Conservation (phyloP, 179 eudicot species). For the Amaranthus tricolor region DNA sequence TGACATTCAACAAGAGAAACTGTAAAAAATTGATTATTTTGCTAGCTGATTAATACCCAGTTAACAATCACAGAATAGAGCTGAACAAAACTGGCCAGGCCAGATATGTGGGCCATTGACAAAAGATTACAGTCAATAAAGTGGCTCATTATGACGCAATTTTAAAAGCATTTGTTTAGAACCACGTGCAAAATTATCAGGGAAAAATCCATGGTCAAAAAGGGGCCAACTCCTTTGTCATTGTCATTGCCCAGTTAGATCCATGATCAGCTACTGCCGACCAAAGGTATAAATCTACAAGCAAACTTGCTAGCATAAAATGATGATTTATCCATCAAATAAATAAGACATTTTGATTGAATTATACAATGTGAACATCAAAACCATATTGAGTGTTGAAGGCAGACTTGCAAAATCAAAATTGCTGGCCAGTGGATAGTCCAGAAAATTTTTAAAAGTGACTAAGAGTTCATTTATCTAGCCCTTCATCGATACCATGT, state of each 20-base stretch:
- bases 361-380: not conserved
- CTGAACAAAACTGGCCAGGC: too few relatives aligned
- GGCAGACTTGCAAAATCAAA: not conserved
- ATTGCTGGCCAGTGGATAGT: not conserved
- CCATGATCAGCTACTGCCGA: not conserved
- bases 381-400: not conserved
- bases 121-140: too few relatives aligned
- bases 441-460: not conserved
- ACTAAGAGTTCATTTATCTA: not conserved
- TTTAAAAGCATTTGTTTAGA: too few relatives aligned
- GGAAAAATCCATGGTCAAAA: too few relatives aligned
- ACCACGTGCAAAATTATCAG: too few relatives aligned
- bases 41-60: not conserved
- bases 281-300: not conserved
- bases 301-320: not conserved
- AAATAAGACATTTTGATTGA: not conserved
- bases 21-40: not conserved
- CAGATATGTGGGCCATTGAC: too few relatives aligned
- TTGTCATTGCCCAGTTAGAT: too few relatives aligned
- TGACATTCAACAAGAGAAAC: not conserved
- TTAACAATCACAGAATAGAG: too few relatives aligned
- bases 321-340: not conserved
- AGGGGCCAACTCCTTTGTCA: too few relatives aligned
- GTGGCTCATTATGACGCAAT: too few relatives aligned
- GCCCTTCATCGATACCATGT: slow-evolving; percentile 1